A percentile compares a stretch with the other conserved stretches of the same genome.
Conservation (phyloP, 2,329 filamentous ascomycete species). For the Aureobasidium sp. region DNA sequence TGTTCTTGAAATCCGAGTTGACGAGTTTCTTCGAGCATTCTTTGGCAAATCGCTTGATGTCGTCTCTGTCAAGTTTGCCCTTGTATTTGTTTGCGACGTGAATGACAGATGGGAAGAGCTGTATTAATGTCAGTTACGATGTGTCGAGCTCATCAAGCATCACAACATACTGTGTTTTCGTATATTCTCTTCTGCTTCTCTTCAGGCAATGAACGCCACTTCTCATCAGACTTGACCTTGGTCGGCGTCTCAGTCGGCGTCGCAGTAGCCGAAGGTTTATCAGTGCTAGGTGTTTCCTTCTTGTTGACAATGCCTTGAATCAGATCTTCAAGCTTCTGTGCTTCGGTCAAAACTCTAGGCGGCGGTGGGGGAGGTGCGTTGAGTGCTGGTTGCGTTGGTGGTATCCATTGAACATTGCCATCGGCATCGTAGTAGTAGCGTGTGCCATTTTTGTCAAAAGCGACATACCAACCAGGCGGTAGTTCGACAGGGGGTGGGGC, state of each 20-base stretch:
- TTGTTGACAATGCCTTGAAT: slow-evolving; percentile 57
- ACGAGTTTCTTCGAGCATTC: slow-evolving; percentile 76
- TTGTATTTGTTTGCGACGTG: slow-evolving; percentile 81
- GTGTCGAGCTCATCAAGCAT: background rate
- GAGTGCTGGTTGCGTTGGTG: slow-evolving; percentile 61
- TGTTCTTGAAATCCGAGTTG: slow-evolving; percentile 83
- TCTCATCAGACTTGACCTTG: slow-evolving; percentile 54
- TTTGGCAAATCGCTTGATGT: slow-evolving; percentile 58
- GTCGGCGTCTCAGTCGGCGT: slow-evolving; percentile 57
- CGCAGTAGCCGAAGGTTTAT: slow-evolving; percentile 49
- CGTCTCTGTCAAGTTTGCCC: slow-evolving; percentile 76
- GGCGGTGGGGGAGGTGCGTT: slow-evolving; percentile 44
- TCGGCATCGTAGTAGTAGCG: slow-evolving; percentile 80
- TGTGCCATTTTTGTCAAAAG: slow-evolving; percentile 62
- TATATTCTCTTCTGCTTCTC: slow-evolving; percentile 96
- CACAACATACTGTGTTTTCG: slow-evolving; percentile 71
- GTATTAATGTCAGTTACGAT: slow-evolving; percentile 16
- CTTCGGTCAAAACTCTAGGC: slow-evolving; percentile 61
- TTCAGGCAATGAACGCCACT: slow-evolving; percentile 60
- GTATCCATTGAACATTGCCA: slow-evolving; percentile 74
- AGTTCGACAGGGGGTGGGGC: slow-evolving; percentile 46
- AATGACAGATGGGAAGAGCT: slow-evolving; percentile 82
- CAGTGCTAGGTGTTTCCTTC: slow-evolving; percentile 53
- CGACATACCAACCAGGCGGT: slow-evolving; percentile 79
- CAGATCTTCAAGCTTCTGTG: slow-evolving; percentile 68